Evolutionary conservation across 257 asterid genomes (phyloP).

Genomic region (Nyctanthes arbortristis): DNA sequence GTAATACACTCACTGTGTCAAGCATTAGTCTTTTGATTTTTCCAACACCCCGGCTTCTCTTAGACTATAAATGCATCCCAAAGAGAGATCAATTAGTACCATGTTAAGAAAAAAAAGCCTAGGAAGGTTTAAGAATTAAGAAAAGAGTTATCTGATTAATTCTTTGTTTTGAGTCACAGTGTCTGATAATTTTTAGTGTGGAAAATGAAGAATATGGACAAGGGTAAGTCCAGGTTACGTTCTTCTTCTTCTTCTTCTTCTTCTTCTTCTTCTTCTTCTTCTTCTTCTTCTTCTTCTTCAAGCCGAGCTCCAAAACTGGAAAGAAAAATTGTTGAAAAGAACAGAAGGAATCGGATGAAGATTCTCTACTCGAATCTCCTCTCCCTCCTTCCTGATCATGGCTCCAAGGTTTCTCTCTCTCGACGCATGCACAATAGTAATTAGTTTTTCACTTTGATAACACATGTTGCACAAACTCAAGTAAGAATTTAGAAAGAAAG

Average conservation of each 20-base stretch:
- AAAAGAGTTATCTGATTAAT: too few species aligned
- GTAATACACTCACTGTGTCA: too few species aligned
- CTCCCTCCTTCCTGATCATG: conserved; percentile 29
- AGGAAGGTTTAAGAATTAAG: too few species aligned
- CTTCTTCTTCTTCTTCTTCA: not conserved
- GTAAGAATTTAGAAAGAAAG: too few species aligned
- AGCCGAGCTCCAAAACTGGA: conserved; percentile 25
- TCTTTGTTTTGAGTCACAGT: too few species aligned
- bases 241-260: not conserved
- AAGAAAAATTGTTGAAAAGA: conserved; percentile 36
- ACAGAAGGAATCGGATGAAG: conserved; percentile 35
- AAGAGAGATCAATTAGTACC: too few species aligned
- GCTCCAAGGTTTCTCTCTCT: conserved; percentile 21
- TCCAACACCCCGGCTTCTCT: too few species aligned
- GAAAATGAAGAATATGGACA: not conserved
- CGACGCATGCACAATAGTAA: too few species aligned
- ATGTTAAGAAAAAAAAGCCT: too few species aligned
- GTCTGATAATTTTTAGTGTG: not conserved
- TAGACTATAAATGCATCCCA: too few species aligned
- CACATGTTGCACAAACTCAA: too few species aligned
- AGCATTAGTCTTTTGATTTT: too few species aligned
- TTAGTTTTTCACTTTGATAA: not conserved
- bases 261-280: not conserved
- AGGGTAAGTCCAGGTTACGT: not conserved
- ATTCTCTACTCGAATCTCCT: conserved; percentile 25